Evolutionary conservation across 148 eudicot genomes (phyloP), one percentile per base, ranked within the genome.

Genomic region (Selenicereus undatus): DNA sequence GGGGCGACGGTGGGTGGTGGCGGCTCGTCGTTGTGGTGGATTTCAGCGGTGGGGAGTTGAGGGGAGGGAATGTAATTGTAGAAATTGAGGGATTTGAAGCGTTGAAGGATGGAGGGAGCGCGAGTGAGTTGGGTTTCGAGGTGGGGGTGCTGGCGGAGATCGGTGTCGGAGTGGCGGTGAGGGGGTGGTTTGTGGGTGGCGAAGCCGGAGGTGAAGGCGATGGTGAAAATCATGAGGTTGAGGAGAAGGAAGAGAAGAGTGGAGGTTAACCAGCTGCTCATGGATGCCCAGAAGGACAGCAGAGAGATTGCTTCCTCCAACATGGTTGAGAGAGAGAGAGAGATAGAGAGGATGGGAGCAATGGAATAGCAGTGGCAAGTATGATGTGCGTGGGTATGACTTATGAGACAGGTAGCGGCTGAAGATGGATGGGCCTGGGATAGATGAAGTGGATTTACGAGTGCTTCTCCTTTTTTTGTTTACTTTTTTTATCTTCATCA

Each of bases 181-280:
- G 16, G 75, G 13, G 52, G 35, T n/a, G 72, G 81, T 76, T 87
- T 74, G 70, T 83, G 82, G 80, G 80, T 81, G 21, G 87, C 50
- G 60, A 87, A 80, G 76, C 80, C 79, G 39, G 97, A 92, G 62
- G 93, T 90, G 85, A 90, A 75, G 35, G 82, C 84, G 69, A 93
- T 93, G 81, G 94, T 93, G 81, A 86, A 96, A 24, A 95, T 92
- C 87, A 92, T 87, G 87, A 93, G 58, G 73, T 92, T 92, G 77
- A 95, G 91, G 72, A 95, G 83, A 35, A 93, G 81, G 74, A 95
- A 93, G 76, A 95, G 87, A 27, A 95, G 86, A 68, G 93, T 60
- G 9, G 98, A 97, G 3, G 97, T 91, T 51, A 93, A 73, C 97
- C 97, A 95, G 83, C 86, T 90, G 85, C 83, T 86, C 86, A 95